These are phyloP conservation scores for Talaromyces sp. DNA, from an alignment of 2,329 filamentous ascomycete species.

Conservation along the genomic window DNA sequence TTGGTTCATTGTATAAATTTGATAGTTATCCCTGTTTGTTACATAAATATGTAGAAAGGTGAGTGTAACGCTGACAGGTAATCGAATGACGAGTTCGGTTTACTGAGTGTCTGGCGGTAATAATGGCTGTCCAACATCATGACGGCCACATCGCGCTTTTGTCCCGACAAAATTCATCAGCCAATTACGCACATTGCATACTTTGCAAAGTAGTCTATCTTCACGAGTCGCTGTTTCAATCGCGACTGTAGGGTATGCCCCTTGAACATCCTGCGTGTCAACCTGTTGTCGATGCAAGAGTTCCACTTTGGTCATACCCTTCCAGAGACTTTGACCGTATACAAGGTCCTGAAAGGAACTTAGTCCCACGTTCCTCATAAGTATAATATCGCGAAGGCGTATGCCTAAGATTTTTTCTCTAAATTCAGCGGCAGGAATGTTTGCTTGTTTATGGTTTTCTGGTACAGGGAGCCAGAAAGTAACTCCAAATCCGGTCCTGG, in stretches of 20 bases:
- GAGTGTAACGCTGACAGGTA: background rate
- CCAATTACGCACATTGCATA: constrained; percentile 70
- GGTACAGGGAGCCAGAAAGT: constrained; percentile 72
- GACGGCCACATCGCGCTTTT: constrained; percentile 28
- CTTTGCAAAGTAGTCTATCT: constrained; percentile 59
- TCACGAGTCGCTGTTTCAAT: constrained; percentile 37
- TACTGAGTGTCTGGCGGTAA: constrained; percentile 43
- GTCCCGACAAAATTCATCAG: constrained; percentile 64
- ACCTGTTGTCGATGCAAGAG: constrained; percentile 60
- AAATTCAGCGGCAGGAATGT: constrained; percentile 27
- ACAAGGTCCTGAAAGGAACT: constrained; percentile 72
- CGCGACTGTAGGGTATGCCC: constrained; percentile 56
- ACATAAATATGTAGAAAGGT: no score
- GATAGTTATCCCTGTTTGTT: no score
- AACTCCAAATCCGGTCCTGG: constrained; percentile 72
- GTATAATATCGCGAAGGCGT: constrained; percentile 69
- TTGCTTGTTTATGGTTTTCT: constrained; percentile 16
- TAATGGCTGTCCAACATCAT: constrained; percentile 25
- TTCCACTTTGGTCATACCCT: constrained; percentile 65
- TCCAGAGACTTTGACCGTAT: constrained; percentile 77
- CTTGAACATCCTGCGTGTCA: constrained; percentile 52
- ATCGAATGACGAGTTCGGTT: background rate
- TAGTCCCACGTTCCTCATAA: constrained; percentile 76
- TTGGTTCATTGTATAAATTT: no score
- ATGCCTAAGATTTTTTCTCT: constrained; percentile 48